Conservation (phyloP, 441 rosid species). For the Erodium chrysanthum region DNA sequence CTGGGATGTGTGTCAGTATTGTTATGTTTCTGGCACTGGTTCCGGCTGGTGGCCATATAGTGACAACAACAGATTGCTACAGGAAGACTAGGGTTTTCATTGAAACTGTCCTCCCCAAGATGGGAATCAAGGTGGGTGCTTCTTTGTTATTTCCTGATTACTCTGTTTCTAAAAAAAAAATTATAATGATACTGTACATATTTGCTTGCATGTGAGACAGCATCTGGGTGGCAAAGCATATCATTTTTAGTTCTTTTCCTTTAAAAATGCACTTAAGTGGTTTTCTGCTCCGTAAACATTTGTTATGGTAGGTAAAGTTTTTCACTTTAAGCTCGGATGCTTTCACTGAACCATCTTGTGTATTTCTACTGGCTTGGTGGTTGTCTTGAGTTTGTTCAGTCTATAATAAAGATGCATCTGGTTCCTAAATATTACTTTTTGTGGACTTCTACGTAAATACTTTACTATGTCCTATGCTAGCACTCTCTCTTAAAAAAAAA, state of each 20-base stretch:
- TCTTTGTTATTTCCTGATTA: not conserved
- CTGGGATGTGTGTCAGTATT: conserved; percentile 97
- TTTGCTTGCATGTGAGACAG: not conserved
- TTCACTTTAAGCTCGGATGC: too few species aligned
- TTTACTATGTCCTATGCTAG: not conserved
- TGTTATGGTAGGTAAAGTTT: too few species aligned
- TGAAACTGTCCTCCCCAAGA: conserved; percentile 76
- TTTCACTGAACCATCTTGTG: too few species aligned
- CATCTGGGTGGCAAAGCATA: not conserved
- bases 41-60: conserved; percentile 91
- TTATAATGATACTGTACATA: not conserved
- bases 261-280: too few species aligned
- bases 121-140: conserved; percentile 66
- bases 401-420: too few species aligned
- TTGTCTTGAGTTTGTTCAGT: not conserved
- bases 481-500: not conserved
- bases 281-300: too few species aligned
- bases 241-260: not conserved
- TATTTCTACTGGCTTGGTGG: not conserved
- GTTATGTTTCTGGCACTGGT: conserved; percentile 84
- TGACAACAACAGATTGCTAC: conserved; percentile 95
- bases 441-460: not conserved
- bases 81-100: conserved; percentile 93
- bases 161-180: not conserved
- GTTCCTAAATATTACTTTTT: not conserved